Evolutionary conservation across 495 filamentous ascomycete genomes (phyloP).

Genomic region (Penicillium dipodomyicola): DNA sequence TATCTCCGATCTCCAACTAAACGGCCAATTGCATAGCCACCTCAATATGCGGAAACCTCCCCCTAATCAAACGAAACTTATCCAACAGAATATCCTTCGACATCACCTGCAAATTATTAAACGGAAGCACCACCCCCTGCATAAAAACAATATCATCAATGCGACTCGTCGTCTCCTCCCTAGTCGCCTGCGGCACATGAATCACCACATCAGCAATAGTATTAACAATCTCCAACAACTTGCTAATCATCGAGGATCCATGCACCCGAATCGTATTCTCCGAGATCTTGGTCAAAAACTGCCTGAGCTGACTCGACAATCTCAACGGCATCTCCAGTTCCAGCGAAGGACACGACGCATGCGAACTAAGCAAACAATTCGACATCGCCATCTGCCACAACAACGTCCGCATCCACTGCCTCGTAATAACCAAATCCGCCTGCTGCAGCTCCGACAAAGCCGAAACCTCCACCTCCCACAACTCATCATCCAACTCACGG

Average conservation of each 20-base stretch:
- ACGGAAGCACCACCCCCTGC: conserved; percentile 30
- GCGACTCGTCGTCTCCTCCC: conserved; percentile 27
- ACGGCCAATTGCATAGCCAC: conserved; percentile 9
- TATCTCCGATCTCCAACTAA: neutral
- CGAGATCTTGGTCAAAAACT: conserved; percentile 45
- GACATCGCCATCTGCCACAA: conserved; percentile 55
- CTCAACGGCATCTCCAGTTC: conserved; percentile 52
- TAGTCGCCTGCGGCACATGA: conserved; percentile 23
- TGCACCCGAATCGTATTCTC: conserved; percentile 51
- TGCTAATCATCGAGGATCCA: conserved; percentile 55
- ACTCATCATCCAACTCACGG: conserved; percentile 25
- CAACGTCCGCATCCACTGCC: conserved; percentile 54
- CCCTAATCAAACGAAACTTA: conserved; percentile 30
- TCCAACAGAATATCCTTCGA: conserved; percentile 22
- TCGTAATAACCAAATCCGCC: conserved; percentile 53
- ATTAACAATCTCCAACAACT: conserved; percentile 56
- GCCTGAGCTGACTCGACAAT: conserved; percentile 47
- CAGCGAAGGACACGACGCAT: conserved; percentile 38
- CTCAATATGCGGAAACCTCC: conserved; percentile 22
- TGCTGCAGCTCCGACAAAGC: conserved; percentile 44
- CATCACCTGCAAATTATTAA: conserved; percentile 27
- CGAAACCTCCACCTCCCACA: conserved; percentile 30
- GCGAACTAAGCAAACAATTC: conserved; percentile 44
- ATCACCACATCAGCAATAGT: conserved; percentile 55
- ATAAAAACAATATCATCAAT: conserved; percentile 34